Conservation (phyloP, 306 rosid genomes). For the Casuarina cunninghamiana region DNA sequence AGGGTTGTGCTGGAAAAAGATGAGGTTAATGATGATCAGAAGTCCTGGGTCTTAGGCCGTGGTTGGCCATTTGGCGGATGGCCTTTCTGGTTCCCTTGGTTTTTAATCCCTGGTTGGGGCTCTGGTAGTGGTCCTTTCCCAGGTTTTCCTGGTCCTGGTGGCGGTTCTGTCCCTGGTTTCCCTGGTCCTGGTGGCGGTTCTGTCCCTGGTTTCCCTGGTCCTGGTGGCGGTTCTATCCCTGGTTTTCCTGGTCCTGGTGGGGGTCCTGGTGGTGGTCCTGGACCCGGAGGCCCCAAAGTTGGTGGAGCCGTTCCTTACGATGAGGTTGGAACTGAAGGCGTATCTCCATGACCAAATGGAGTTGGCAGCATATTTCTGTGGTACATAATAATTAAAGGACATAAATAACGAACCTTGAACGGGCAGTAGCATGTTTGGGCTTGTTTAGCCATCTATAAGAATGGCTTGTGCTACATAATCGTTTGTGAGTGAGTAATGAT, state of each 20-base stretch:
- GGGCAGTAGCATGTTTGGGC: not conserved
- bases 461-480: not conserved
- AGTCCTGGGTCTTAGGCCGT: not conserved
- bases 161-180: not conserved
- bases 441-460: not conserved
- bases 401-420: not conserved
- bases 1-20: constrained; percentile 22
- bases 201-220: not conserved
- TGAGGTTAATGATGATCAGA: constrained; percentile 7
- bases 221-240: not conserved
- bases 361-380: not conserved
- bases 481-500: not conserved
- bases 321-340: not conserved
- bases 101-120: not conserved
- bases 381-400: not conserved
- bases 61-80: constrained; percentile 1
- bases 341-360: constrained; percentile 4
- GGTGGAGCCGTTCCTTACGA: not conserved
- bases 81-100: not conserved
- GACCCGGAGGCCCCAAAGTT: not conserved
- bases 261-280: too few species aligned
- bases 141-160: not conserved
- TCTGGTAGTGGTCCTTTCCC: too few species aligned
- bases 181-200: not conserved
- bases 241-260: not conserved